phyloP scores from a whole-genome alignment of 306 rosid species.

The Vigna trinervia region DNA sequence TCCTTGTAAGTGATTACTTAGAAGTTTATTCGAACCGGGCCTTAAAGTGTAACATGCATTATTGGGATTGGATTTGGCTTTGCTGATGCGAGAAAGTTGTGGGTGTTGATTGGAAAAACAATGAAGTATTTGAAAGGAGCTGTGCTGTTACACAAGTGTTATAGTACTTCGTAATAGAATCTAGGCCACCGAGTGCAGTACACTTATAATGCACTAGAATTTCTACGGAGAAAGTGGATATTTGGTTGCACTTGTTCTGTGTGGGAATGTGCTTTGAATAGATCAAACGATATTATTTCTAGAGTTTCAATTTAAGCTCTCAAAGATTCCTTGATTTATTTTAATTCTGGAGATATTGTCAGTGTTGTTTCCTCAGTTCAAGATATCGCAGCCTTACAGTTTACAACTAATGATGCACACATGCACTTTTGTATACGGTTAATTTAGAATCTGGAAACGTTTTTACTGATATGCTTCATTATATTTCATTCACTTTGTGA shows the following conservation, averaged over 20 bases:
- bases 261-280: neutral
- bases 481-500: constrained; percentile 20
- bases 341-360: neutral
- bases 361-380: constrained; percentile 1
- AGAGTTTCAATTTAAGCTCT: neutral
- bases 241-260: neutral
- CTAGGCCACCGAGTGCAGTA: neutral
- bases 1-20: neutral
- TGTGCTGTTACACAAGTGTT: constrained; percentile 13
- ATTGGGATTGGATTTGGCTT: constrained; percentile 5
- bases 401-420: neutral
- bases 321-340: neutral
- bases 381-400: constrained; percentile 2
- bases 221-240: constrained; percentile 3
- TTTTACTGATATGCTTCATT: constrained; percentile 10
- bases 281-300: neutral
- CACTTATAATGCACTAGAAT: neutral
- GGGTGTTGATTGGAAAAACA: neutral
- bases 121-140: neutral
- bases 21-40: neutral
- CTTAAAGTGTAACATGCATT: neutral
- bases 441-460: constrained; percentile 28
- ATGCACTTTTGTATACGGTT: neutral
- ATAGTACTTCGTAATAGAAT: neutral
- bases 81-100: neutral